Base-by-base conservation (phyloP, 1,284 basidiomycete species). In the Melampsora larici-populina region DNA sequence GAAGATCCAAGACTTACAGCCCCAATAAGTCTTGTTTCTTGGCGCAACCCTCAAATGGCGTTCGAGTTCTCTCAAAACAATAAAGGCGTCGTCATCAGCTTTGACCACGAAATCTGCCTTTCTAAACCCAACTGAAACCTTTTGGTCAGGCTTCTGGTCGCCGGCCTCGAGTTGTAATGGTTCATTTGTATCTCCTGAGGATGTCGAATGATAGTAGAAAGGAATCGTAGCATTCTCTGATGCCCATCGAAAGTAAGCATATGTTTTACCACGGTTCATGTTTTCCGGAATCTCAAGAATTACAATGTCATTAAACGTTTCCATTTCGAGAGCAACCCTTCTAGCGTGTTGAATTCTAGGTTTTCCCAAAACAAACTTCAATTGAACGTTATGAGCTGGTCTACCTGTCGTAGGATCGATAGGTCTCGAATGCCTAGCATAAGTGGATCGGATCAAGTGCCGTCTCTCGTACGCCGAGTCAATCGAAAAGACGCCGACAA, bases 51-150 rank as follows among this genome's bases (percentile, higher is more conserved):
- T 88, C 78, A 97, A 85, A 48, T 92, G 88, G 18, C 92, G 88
- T 84, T 97, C 94, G 18, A 97, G 86, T 84, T 97, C 94, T 8
- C 92, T 92, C 31, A 97, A 88, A 88, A 96, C 94, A 77, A 97
- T 89, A 82, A 97, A 96, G 15, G 92, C 89, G 83, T 97, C 94
- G 82, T 97, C 94, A 83, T 97, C 94, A 0, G 91, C 92, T 85
- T 97, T 97, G 81, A 91, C 89, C 51, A 97, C 89, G 81, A 90
- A 97, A 82, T 96, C 92, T 11, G 93, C 83, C 67, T 86, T 84
- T 81, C 90, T 89, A 74, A 85, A 84, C 84, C 87, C 88, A 6
- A 88, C 88, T 24, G 86, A 82, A 33, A 85, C 81, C 26, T 67
- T 75, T n/a, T 60, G 29, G 26, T 90, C 87, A 81, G 79, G 68